These are phyloP conservation scores for Acanthamoeba royreba DNA, from an alignment of 208 protist species.

Conservation along the genomic window DNA sequence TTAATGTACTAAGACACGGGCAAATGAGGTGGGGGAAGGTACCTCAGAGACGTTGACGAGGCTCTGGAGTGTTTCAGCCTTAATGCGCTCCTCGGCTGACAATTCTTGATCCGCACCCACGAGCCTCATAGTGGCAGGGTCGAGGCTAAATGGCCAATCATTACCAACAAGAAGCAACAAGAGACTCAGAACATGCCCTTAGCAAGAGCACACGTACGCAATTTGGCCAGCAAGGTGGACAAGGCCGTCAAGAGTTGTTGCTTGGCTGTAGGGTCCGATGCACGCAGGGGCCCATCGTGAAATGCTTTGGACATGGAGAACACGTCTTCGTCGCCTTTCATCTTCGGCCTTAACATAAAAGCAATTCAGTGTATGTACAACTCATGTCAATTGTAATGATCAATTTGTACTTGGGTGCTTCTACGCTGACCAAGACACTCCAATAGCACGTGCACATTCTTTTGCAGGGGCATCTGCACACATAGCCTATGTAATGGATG, in stretches of 20 bases:
- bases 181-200: neutral
- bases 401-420: neutral
- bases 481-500: neutral
- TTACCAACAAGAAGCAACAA: neutral
- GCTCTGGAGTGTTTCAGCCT: neutral
- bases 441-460: neutral
- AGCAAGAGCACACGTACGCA: neutral
- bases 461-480: neutral
- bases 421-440: neutral
- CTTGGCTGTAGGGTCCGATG: constrained; percentile 55
- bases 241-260: neutral
- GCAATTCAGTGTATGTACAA: neutral
- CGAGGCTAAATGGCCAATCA: neutral
- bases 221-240: constrained; percentile 45
- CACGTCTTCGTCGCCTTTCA: neutral
- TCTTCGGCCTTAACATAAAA: neutral
- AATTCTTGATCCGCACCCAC: neutral
- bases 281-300: constrained; percentile 42
- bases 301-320: constrained; percentile 51
- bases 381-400: neutral
- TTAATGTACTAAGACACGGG: no score
- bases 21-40: neutral
- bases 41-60: neutral
- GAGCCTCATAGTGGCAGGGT: constrained; percentile 11
- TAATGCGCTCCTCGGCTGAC: neutral